Evolutionary conservation across 352 stramenopile species (phyloP).

Genomic region (Phytophthora pinifolia): DNA sequence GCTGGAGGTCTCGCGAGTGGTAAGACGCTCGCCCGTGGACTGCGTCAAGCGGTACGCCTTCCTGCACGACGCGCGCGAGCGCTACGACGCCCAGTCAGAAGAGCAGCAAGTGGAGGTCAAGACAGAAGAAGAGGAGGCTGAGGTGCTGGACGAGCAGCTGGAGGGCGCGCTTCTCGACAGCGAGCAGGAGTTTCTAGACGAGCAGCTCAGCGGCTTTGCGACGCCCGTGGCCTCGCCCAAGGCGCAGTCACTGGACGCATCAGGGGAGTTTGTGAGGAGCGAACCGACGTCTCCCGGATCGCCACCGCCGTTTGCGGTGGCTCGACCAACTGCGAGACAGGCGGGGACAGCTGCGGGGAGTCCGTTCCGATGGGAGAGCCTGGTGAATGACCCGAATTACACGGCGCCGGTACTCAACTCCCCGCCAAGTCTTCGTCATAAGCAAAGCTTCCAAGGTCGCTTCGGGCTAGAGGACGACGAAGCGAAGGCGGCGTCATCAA

Average conservation of each 20-base stretch:
- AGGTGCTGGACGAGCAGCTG: conserved; percentile 17
- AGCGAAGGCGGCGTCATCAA: conserved; percentile 20
- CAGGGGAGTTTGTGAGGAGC: conserved; percentile 43
- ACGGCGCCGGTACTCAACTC: conserved; percentile 55
- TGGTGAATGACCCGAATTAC: conserved; percentile 64
- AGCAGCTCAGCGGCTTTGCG: conserved; percentile 63
- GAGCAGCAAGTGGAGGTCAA: conserved; percentile 23
- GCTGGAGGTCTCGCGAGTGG: conserved; percentile 63
- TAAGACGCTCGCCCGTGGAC: conserved; percentile 67
- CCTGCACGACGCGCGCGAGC: conserved; percentile 49
- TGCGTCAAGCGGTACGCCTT: conserved; percentile 83
- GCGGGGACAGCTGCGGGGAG: conserved; percentile 27
- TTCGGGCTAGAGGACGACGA: conserved; percentile 54
- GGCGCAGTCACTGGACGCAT: conserved; percentile 55
- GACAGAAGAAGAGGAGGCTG: conserved; percentile 10
- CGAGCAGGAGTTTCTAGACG: conserved; percentile 38
- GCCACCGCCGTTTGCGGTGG: conserved; percentile 69
- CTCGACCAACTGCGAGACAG: conserved; percentile 17
- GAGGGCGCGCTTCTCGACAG: conserved; percentile 28
- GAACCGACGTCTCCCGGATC: conserved; percentile 50
- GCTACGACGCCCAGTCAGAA: conserved; percentile 26
- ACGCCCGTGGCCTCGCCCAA: conserved; percentile 63
- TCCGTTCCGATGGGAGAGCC: conserved; percentile 68
- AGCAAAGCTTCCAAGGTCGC: conserved; percentile 29
- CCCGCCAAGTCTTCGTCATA: conserved; percentile 36